Percentiles rank a stretch among this genome's conserved stretches.
These are phyloP conservation scores for Neopestalotiopsis rosae DNA, from an alignment of 2,329 filamentous ascomycete genomes.

Conservation along the genomic window DNA sequence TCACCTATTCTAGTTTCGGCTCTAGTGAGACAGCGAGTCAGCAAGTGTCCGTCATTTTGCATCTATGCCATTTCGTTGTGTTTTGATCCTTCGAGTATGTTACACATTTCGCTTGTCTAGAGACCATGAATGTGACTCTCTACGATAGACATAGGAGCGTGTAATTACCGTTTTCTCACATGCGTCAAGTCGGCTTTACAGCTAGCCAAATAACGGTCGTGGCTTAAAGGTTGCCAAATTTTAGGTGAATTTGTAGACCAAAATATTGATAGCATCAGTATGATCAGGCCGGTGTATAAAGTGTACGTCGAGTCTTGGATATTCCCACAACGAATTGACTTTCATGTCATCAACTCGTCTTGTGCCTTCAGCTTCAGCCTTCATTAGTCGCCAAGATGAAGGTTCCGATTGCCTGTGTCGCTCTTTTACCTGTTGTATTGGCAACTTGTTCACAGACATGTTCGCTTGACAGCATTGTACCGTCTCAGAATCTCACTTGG, in stretches of 20 bases:
- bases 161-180: neutral
- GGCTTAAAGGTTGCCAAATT: neutral
- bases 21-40: neutral
- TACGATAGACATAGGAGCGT: neutral
- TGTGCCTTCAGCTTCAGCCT: neutral
- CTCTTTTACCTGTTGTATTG: constrained; percentile 1
- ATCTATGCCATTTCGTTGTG: neutral
- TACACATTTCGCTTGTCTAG: neutral
- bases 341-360: neutral
- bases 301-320: neutral
- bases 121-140: neutral
- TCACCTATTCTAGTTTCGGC: neutral
- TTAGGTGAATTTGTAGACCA: neutral
- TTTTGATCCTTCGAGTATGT: neutral
- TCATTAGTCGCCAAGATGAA: constrained; percentile 3
- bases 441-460: constrained; percentile 15
- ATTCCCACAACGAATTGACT: neutral
- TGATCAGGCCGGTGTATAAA: neutral
- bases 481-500: constrained; percentile 28
- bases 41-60: neutral
- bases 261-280: neutral
- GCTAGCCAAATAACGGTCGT: neutral
- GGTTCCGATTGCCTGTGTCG: neutral
- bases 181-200: neutral
- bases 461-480: constrained; percentile 21